Evolutionary conservation across 257 asterid genomes (phyloP).

Genomic region (Salvia miltiorrhiza): DNA sequence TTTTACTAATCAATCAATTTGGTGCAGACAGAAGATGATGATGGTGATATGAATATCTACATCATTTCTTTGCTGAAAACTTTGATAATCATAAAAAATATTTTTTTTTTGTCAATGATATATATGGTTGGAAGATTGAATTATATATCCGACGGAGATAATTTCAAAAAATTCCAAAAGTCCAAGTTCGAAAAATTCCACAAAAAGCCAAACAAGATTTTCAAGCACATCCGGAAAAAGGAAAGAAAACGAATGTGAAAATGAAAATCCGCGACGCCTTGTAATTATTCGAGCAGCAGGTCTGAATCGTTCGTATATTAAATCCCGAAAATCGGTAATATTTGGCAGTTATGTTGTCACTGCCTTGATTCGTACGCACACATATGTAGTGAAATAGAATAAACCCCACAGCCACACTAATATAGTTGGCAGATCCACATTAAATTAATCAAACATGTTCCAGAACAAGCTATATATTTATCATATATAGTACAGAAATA

Average conservation of each 20-base stretch:
- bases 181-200: background rate
- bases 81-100: no score
- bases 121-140: no score
- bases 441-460: conserved; percentile 12
- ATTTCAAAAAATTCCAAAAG: background rate
- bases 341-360: conserved; percentile 25
- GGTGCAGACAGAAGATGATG: no score
- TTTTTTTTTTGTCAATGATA: no score
- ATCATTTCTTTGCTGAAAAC: no score
- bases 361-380: conserved; percentile 9
- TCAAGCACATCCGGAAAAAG: background rate
- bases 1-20: no score
- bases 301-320: conserved; percentile 1
- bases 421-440: conserved; percentile 7
- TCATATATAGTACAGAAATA: conserved; percentile 16
- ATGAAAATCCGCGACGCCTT: background rate
- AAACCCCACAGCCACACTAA: background rate
- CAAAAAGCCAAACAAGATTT: background rate
- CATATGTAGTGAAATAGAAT: conserved; percentile 5
- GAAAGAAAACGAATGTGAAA: background rate
- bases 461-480: background rate
- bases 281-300: background rate
- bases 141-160: no score
- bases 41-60: no score
- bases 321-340: conserved; percentile 16